phyloP scores from a whole-genome alignment of 805 yeast species.

The Torulaspora gathmanii region DNA sequence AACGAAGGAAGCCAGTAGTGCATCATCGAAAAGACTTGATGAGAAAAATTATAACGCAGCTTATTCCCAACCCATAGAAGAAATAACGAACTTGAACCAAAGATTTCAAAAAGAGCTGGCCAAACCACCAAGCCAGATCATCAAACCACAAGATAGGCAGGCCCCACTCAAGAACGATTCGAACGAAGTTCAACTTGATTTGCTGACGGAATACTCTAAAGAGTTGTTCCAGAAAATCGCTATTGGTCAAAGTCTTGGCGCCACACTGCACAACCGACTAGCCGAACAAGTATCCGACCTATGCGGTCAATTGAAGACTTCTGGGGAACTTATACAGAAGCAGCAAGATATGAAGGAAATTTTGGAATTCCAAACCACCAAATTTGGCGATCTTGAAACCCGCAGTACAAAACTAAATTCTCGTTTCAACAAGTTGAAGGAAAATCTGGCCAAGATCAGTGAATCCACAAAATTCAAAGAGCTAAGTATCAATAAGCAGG shows the following conservation, averaged over 20 bases:
- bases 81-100: conserved; percentile 17
- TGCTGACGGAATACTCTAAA: conserved; percentile 24
- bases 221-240: conserved; percentile 21
- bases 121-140: conserved; percentile 18
- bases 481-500: conserved; percentile 38
- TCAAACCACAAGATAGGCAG: conserved; percentile 25
- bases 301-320: conserved; percentile 37
- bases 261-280: conserved; percentile 37
- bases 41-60: conserved; percentile 7
- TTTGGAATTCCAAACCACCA: conserved; percentile 13
- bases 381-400: conserved; percentile 18
- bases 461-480: conserved; percentile 18
- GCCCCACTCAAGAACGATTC: conserved; percentile 19
- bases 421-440: conserved; percentile 27
- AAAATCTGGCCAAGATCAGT: conserved; percentile 26
- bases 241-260: conserved; percentile 34
- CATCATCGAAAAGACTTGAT: neutral
- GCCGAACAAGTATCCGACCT: conserved; percentile 41
- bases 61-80: conserved; percentile 24
- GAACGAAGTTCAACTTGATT: conserved; percentile 28
- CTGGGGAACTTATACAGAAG: conserved; percentile 24
- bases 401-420: conserved; percentile 36
- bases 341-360: conserved; percentile 15
- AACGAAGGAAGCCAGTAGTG: neutral
- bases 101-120: conserved; percentile 15